These are phyloP conservation scores for Martiniozyma abietophila DNA, from an alignment of 805 yeast species.

Conservation along the genomic window DNA sequence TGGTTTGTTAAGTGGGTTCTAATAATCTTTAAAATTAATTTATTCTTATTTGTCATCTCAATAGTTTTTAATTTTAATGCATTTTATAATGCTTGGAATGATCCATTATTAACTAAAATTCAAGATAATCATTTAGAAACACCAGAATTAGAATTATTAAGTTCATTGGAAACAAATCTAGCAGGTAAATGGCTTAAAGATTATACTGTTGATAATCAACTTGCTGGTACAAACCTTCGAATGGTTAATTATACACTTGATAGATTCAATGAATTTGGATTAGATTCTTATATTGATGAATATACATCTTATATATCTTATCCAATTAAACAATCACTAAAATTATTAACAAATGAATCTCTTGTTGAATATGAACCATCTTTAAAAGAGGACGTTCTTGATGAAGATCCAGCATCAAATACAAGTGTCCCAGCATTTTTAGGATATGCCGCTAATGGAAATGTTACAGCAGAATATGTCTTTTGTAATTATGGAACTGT, in stretches of 20 bases:
- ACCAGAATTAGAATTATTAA: conserved; percentile 13
- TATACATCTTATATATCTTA: conserved; percentile 57
- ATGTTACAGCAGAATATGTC: conserved; percentile 55
- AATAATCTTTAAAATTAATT: too few relatives aligned
- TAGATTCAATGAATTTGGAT: conserved; percentile 53
- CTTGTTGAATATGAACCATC: conserved; percentile 40
- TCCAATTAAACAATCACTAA: conserved; percentile 47
- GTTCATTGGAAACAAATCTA: conserved; percentile 24
- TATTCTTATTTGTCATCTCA: too few relatives aligned
- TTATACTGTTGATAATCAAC: conserved; percentile 46
- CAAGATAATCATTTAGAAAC: too few relatives aligned
- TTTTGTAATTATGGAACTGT: conserved; percentile 63
- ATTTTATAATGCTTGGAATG: too few relatives aligned
- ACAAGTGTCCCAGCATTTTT: conserved; percentile 62
- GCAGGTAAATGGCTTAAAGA: conserved; percentile 47
- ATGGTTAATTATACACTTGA: conserved; percentile 50
- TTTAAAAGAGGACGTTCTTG: conserved; percentile 38
- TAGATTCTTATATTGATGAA: conserved; percentile 41
- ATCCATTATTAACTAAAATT: too few relatives aligned
- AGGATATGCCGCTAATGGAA: conserved; percentile 70
- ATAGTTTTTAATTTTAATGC: too few relatives aligned
- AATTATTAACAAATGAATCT: conserved; percentile 26
- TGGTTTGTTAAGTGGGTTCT: too few relatives aligned
- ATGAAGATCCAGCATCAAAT: conserved; percentile 41
- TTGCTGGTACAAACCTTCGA: conserved; percentile 44